These are phyloP conservation scores for Colletotrichum agaves DNA, from an alignment of 2,329 filamentous ascomycete species.

Conservation along the genomic window DNA sequence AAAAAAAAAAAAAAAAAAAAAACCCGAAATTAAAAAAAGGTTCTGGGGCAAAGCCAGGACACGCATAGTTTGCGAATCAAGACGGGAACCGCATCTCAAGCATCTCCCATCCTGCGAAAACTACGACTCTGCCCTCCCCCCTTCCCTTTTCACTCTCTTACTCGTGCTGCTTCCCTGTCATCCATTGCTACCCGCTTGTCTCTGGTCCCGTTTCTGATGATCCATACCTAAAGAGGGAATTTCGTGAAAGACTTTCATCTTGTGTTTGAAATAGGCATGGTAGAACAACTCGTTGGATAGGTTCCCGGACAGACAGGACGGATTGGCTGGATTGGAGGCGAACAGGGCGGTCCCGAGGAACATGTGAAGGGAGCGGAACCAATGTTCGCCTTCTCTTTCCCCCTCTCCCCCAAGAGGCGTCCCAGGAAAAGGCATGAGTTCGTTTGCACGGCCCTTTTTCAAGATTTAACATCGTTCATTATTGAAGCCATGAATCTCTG, in stretches of 20 bases:
- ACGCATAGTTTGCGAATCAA: conserved; percentile 26
- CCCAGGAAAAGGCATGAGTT: conserved; percentile 13
- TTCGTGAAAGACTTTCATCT: conserved; percentile 22
- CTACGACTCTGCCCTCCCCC: background rate
- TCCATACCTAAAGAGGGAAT: conserved; percentile 23
- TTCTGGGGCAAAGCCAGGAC: conserved; percentile 32
- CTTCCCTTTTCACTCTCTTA: background rate
- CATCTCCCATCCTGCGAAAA: background rate
- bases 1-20: background rate
- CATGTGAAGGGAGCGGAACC: background rate
- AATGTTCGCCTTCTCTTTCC: background rate
- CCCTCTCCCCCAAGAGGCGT: background rate
- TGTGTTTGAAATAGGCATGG: conserved; percentile 12
- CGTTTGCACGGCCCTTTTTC: background rate
- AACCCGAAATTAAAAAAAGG: background rate
- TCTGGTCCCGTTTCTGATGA: conserved; percentile 5
- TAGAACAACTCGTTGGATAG: background rate
- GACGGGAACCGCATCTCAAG: conserved; percentile 5
- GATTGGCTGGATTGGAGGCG: conserved; percentile 5
- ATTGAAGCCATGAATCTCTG: background rate
- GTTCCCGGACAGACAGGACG: conserved; percentile 1
- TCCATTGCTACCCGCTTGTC: background rate
- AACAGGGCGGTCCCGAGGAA: conserved; percentile 14
- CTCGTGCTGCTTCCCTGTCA: background rate
- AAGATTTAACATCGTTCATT: conserved; percentile 30